phyloP scores from a whole-genome alignment of 371 early-diverging fungal species.

The Dinochytrium kinnereticum region DNA sequence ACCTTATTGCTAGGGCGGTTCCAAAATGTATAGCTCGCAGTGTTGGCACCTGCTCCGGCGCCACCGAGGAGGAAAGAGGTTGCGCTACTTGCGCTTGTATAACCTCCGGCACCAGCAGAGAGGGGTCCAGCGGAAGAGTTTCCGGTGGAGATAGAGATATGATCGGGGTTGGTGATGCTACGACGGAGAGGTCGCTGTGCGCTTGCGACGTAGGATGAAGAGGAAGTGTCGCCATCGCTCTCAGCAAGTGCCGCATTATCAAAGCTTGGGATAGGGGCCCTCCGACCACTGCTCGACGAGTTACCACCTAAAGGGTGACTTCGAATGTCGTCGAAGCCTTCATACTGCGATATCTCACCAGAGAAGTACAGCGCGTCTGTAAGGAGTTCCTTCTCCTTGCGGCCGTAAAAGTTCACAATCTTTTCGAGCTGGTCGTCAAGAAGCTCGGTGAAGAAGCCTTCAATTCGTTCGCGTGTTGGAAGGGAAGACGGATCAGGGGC shows the following conservation, averaged over 20 bases:
- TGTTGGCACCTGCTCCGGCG: not conserved
- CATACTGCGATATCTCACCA: constrained; percentile 31
- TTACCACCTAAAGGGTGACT: not conserved
- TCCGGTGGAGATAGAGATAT: not conserved
- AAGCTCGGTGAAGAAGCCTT: constrained; percentile 42
- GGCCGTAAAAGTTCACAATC: constrained; percentile 78
- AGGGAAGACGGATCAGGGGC: not conserved
- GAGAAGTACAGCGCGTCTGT: constrained; percentile 59
- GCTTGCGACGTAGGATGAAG: not conserved
- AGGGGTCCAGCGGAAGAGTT: not conserved
- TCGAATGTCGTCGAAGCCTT: constrained; percentile 28
- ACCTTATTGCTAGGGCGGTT: constrained; percentile 20
- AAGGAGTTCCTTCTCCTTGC: constrained; percentile 80
- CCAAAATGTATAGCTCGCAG: constrained; percentile 29
- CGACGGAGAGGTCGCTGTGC: not conserved
- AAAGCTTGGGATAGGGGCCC: not conserved
- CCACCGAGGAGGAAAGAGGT: not conserved
- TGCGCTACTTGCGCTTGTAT: not conserved
- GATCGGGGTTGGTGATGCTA: constrained; percentile 13
- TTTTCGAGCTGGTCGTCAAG: constrained; percentile 79
- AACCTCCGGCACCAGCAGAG: not conserved
- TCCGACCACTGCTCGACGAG: not conserved
- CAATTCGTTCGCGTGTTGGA: not conserved
- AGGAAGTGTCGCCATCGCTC: not conserved
- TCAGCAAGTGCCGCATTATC: not conserved